Evolutionary conservation across 2,329 filamentous ascomycete genomes (phyloP).

Genomic region (Thielaviopsis populi): DNA sequence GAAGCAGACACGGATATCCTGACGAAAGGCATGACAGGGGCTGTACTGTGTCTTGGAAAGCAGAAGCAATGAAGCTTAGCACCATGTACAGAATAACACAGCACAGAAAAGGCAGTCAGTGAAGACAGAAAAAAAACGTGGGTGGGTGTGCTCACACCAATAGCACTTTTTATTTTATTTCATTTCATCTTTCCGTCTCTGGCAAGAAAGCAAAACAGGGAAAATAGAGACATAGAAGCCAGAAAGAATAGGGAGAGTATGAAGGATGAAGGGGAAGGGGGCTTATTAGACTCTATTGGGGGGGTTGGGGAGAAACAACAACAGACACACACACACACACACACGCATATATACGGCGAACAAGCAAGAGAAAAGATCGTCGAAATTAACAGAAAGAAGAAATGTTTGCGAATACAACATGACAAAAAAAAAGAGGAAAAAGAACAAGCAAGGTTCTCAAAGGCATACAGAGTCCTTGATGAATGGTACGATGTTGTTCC

Average conservation of each 20-base stretch:
- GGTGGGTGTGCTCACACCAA: no score
- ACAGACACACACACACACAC: no score
- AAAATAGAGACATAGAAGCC: no score
- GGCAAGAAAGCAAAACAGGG: neutral
- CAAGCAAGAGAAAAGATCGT: no score
- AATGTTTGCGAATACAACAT: neutral
- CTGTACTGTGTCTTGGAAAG: neutral
- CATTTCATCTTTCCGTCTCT: neutral
- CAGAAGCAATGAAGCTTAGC: neutral
- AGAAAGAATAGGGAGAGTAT: no score
- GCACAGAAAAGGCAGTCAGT: neutral
- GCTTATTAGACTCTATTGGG: no score
- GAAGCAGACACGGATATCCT: no score
- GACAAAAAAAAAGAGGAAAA: neutral
- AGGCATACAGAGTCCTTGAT: neutral
- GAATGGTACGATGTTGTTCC: neutral
- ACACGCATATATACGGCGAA: no score
- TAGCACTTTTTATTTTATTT: neutral
- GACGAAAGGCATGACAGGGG: neutral
- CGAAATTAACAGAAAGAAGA: no score
- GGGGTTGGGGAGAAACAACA: no score
- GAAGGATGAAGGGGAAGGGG: no score
- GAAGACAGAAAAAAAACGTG: no score
- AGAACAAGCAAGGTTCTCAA: neutral
- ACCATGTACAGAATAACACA: neutral